These are phyloP conservation scores for Zopfochytrium polystomum DNA, from an alignment of 371 early-diverging fungal genomes.

Conservation along the genomic window DNA sequence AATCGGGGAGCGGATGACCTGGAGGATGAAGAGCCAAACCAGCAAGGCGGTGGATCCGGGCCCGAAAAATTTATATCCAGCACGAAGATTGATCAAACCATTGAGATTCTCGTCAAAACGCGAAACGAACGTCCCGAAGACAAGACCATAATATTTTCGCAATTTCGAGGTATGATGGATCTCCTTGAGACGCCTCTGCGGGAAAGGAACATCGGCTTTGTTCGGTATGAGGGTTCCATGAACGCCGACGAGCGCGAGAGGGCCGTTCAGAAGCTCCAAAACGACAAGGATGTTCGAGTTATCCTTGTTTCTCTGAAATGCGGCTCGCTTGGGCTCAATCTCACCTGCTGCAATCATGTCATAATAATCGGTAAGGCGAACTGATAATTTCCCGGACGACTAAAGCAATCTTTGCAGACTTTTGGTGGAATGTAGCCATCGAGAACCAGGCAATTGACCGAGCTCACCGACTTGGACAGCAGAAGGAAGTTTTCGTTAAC, in stretches of 20 bases:
- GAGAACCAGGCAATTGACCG: slow-evolving; percentile 73
- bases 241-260: slow-evolving; percentile 55
- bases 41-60: slow-evolving; percentile 5
- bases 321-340: slow-evolving; percentile 82
- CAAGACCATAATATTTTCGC: slow-evolving; percentile 67
- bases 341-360: slow-evolving; percentile 48
- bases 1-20: background rate
- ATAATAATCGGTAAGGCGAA: slow-evolving; percentile 14
- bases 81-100: slow-evolving; percentile 31
- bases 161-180: slow-evolving; percentile 71
- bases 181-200: slow-evolving; percentile 46
- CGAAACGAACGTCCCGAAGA: slow-evolving; percentile 20
- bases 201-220: slow-evolving; percentile 24
- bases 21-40: slow-evolving; percentile 3
- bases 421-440: slow-evolving; percentile 73
- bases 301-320: slow-evolving; percentile 80
- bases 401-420: slow-evolving; percentile 52
- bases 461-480: slow-evolving; percentile 69
- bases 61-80: slow-evolving; percentile 19
- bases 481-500: slow-evolving; percentile 41
- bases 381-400: slow-evolving; percentile 53
- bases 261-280: slow-evolving; percentile 55
- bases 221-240: slow-evolving; percentile 69
- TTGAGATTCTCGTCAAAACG: slow-evolving; percentile 20
- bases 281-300: slow-evolving; percentile 51